Evolutionary conservation across 106 monocot species (phyloP).

Genomic region (Narthecium ossifragum): DNA sequence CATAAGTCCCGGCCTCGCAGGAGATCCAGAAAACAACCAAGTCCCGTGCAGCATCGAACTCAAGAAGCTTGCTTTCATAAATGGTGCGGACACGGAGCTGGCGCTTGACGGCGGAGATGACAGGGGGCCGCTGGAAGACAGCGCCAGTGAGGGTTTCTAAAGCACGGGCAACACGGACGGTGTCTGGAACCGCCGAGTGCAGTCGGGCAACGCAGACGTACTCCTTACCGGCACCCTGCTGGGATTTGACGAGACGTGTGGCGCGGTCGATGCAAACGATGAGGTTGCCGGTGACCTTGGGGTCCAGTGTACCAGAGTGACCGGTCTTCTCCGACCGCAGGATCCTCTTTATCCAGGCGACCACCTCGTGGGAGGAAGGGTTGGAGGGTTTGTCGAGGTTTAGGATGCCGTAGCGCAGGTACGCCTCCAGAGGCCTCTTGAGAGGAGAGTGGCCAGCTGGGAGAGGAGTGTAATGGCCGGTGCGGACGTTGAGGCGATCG

Average conservation of each 20-base stretch:
- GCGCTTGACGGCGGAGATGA: conserved; percentile 89
- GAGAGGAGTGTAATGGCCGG: conserved; percentile 92
- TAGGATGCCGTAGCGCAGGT: conserved; percentile 82
- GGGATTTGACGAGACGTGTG: conserved; percentile 92
- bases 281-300: conserved; percentile 95
- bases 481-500: conserved; percentile 83
- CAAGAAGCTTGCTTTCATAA: conserved; percentile 90
- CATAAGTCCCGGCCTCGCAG: conserved; percentile 92
- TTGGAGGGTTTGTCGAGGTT: conserved; percentile 97
- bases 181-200: conserved; percentile 47
- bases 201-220: conserved; percentile 86
- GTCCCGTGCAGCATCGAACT: conserved; percentile 58
- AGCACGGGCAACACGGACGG: conserved; percentile 52
- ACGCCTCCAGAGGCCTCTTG: conserved; percentile 61
- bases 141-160: conserved; percentile 84
- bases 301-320: conserved; percentile 91
- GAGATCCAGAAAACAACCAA: conserved; percentile 92
- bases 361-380: conserved; percentile 93
- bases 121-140: conserved; percentile 85
- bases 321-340: conserved; percentile 88
- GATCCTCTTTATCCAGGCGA: conserved; percentile 91
- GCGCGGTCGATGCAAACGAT: conserved; percentile 95
- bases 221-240: conserved; percentile 98
- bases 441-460: conserved; percentile 80
- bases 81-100: conserved; percentile 81